phyloP scores from a whole-genome alignment of 306 rosid species.

The Boehmeria nivea region DNA sequence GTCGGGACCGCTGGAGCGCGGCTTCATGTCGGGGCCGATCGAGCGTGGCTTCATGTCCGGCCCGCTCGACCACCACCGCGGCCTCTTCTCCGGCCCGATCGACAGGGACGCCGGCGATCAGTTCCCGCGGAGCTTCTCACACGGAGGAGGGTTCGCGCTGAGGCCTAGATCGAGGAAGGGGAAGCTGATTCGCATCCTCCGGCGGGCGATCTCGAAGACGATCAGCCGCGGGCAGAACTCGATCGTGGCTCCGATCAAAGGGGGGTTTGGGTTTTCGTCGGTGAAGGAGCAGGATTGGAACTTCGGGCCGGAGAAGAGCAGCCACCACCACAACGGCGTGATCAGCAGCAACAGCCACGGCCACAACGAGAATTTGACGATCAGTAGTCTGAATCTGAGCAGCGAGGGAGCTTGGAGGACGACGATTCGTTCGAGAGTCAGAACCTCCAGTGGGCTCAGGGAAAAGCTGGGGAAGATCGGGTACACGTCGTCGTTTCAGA shows the following conservation, averaged over 20 bases:
- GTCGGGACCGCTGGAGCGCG: slow-evolving; percentile 84
- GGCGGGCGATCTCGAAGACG: slow-evolving; percentile 68
- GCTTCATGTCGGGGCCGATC: slow-evolving; percentile 90
- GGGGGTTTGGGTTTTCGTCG: slow-evolving; percentile 23
- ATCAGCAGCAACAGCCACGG: neutral
- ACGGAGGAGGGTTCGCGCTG: slow-evolving; percentile 47
- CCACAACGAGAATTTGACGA: slow-evolving; percentile 69
- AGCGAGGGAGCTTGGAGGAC: slow-evolving; percentile 91
- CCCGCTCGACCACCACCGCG: slow-evolving; percentile 66
- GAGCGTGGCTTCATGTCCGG: slow-evolving; percentile 99
- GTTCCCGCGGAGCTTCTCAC: slow-evolving; percentile 84
- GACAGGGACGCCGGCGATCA: slow-evolving; percentile 44
- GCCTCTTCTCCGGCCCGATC: slow-evolving; percentile 79
- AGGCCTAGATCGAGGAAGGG: slow-evolving; percentile 51
- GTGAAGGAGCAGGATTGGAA: slow-evolving; percentile 78
- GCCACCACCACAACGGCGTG: neutral
- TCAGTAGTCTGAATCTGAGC: slow-evolving; percentile 75
- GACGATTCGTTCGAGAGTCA: slow-evolving; percentile 70
- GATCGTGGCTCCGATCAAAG: slow-evolving; percentile 66
- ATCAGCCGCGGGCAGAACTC: slow-evolving; percentile 67
- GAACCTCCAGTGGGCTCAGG: slow-evolving; percentile 98
- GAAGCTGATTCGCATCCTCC: slow-evolving; percentile 49
- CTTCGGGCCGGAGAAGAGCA: slow-evolving; percentile 35
- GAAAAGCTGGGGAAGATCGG: slow-evolving; percentile 96
- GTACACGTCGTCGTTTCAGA: slow-evolving; percentile 97